These are phyloP conservation scores for Tetrahymena elliotti DNA, from an alignment of 73 alveolate genomes.

Conservation along the genomic window DNA sequence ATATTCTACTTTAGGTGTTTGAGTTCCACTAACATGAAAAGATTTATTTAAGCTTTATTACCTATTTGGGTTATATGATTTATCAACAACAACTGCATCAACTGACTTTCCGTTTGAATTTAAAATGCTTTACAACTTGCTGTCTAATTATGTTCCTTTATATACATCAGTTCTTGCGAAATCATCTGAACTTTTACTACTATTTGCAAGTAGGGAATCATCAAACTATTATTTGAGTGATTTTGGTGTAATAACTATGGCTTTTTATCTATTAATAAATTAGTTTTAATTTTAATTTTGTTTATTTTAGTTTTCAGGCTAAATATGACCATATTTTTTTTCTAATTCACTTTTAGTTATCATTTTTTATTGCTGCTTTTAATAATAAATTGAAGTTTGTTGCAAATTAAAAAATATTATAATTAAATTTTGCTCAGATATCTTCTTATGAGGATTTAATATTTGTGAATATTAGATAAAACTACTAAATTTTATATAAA, in stretches of 20 bases:
- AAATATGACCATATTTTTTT: not conserved
- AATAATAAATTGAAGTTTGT: too few species aligned
- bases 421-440: not conserved
- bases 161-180: not conserved
- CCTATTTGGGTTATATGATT: not conserved
- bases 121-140: not conserved
- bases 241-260: not conserved
- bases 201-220: not conserved
- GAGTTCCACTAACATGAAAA: not conserved
- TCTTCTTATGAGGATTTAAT: not conserved
- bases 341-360: not conserved
- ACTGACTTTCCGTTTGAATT: not conserved
- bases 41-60: not conserved
- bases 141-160: not conserved
- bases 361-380: not conserved
- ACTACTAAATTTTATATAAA: not conserved
- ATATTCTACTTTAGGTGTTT: not conserved
- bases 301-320: not conserved
- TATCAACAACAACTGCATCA: not conserved
- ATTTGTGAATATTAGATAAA: not conserved
- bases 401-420: not conserved
- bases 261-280: not conserved
- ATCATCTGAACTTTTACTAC: not conserved
- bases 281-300: not conserved
- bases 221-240: not conserved